Evolutionary conservation across 805 yeast genomes (phyloP), one percentile per base, ranked within the genome.

Genomic region (Spathaspora gorwiae): DNA sequence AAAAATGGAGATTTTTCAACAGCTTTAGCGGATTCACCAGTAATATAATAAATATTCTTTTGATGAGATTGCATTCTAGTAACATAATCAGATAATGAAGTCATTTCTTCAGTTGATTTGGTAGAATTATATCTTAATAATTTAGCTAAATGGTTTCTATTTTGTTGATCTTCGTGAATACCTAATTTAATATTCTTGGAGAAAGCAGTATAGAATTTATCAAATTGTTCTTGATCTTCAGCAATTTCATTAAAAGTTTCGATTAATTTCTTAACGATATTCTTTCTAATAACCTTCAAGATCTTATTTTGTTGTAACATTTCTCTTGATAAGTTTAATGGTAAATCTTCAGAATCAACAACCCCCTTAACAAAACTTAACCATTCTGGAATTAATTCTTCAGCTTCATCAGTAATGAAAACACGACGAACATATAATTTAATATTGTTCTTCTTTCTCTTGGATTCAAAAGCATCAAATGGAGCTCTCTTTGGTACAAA

Each of bases 61-160:
- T 94, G 99, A 80, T 89, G 97, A 77, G 90, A 97, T 71, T 94
- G 96, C 99, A 94, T 94, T 78, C 98, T 87, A 58, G 98, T 92
- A 55, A 94, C 95, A 78, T 94, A 94, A 78, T 94, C 99, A 58
- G 95, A 75, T 65, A 94, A 81, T 35, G 98, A 92, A 57, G 97
- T 92, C 71, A 79, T 70, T 79, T 94, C 99, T 66, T 92, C 99
- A 60, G 81, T 66, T 54, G 97, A 84, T 80, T 90, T 92, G 66
- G 98, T 90, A 47, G 98, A 90, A 85, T 90, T 80, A 86, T 81
- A 94, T 79, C 99, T 87, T 76, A 94, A 81, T 66, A 94, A 81
- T 79, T 94, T 94, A 60, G 99, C 92, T 67, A 94, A 82, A 58
- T 97, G 86, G 55, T 75, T 71, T 80, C 99, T 90, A 92, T 94